Conservation (phyloP, 2,329 filamentous ascomycete species). For the Venturiaceae sp. region DNA sequence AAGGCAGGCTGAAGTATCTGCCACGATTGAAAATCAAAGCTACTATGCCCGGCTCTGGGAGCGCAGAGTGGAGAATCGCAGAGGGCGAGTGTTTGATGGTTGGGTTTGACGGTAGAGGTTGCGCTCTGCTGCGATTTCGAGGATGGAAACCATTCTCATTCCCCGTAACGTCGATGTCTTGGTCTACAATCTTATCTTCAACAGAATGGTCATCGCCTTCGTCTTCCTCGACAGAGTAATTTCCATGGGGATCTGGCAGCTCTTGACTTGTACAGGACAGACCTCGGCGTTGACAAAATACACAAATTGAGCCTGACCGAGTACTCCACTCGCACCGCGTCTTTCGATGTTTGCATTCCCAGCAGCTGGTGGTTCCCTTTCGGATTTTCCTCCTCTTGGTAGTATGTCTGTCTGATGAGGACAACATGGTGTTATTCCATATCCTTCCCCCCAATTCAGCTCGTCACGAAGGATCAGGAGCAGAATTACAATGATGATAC, state of each 20-base stretch:
- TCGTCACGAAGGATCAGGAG: too few relatives aligned
- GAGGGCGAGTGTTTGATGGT: neutral
- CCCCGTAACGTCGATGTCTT: constrained; percentile 1
- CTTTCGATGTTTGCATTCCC: constrained; percentile 19
- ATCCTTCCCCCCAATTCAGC: too few relatives aligned
- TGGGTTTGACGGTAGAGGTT: constrained; percentile 1
- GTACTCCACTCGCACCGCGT: constrained; percentile 14
- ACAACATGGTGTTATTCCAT: too few relatives aligned
- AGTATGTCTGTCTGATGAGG: neutral
- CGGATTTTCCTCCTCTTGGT: constrained; percentile 14
- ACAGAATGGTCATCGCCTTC: neutral
- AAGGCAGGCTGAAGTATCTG: too few relatives aligned
- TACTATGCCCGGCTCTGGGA: too few relatives aligned
- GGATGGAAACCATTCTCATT: constrained; percentile 7
- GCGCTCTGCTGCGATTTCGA: constrained; percentile 5
- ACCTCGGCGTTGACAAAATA: constrained; percentile 12
- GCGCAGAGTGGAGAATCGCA: too few relatives aligned
- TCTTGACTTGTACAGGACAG: constrained; percentile 16
- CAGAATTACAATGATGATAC: too few relatives aligned
- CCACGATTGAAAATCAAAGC: too few relatives aligned
- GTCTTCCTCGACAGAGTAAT: neutral
- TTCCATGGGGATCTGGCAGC: too few relatives aligned
- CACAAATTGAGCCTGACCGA: constrained; percentile 10
- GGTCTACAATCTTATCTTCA: neutral
- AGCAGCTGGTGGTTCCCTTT: constrained; percentile 18